phyloP scores from a whole-genome alignment of 257 asterid genomes.

The Scutellaria minor region DNA sequence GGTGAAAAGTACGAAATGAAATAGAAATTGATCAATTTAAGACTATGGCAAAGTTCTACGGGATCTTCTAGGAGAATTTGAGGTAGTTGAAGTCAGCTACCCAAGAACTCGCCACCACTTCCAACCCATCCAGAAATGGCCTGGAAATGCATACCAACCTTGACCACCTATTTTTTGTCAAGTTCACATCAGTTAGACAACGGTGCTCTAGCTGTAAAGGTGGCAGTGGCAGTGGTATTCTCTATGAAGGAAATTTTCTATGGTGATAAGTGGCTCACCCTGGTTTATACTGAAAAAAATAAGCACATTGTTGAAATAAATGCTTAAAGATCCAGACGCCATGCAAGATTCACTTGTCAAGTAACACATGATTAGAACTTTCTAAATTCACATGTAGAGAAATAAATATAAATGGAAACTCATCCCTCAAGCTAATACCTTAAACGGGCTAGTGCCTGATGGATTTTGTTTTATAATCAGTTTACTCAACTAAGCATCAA shows the following conservation, averaged over 20 bases:
- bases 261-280: conserved; percentile 16
- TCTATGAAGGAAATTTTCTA: conserved; percentile 7
- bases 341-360: not conserved
- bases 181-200: not conserved
- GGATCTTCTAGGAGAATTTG: not conserved
- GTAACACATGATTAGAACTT: conserved; percentile 1
- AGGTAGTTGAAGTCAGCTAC: conserved; percentile 1
- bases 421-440: conserved; percentile 19
- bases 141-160: conserved; percentile 13
- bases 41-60: not conserved
- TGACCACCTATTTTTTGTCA: conserved; percentile 15
- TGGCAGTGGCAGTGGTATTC: not conserved
- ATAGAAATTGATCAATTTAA: conserved; percentile 9
- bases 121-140: not conserved
- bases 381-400: not conserved
- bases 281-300: conserved; percentile 2
- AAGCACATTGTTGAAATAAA: not conserved
- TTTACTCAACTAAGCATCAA: conserved; percentile 23
- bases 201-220: conserved; percentile 12
- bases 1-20: not conserved
- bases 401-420: conserved; percentile 1
- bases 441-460: conserved; percentile 1
- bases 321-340: not conserved
- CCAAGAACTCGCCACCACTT: conserved; percentile 20
- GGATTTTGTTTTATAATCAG: conserved; percentile 5